Base-by-base conservation (phyloP, 495 filamentous ascomycete species). In the Xylaria cubensis region DNA sequence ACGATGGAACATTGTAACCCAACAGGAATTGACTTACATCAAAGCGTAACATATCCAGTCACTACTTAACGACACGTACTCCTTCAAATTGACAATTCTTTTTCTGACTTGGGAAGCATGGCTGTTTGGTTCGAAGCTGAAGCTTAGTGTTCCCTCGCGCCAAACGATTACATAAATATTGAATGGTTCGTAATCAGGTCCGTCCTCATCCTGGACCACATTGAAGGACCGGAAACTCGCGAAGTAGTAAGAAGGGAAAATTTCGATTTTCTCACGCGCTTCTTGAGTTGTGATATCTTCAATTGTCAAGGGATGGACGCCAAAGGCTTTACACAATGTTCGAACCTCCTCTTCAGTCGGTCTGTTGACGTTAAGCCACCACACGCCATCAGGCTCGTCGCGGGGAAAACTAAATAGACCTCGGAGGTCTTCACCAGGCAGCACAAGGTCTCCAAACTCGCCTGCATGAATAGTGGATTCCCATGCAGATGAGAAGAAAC, bases 1-100 rank as follows among this genome's bases (percentile, higher is more conserved):
- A 29, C 10, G 19, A n/a, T 24, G 19, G 10, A 42, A 19, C 4
- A 17, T 29, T 15, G 2, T 29, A 17, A 44, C 4, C 17, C 4
- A 63, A 29, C 1, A 10, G 21, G 46, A 19, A 4, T 17, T 34
- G 59, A 84, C 91, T 88, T 85, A 94, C 92, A 99, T 99, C 83
- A 99, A 89, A 42, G 96, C 96, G 77, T 99, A 99, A 83, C 97
- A 99, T 72, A 99, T 95, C 96, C 96, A 99, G 80, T 99, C 96
- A 73, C 93, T 94, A 70, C 93, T 95, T 46, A 99, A 85, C 19
- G 93, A 90, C 70, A 98, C 92, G 77, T 97, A 97, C 76, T 98
- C 96, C 75, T 97, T 93, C 71, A 99, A 85, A 79, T 92, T 92
- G 2, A 93, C 92, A 76, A 99, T 97, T 79, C 96, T 88, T 85